A percentile compares a stretch with the other conserved stretches of the same genome.
Evolutionary conservation across 768 basidiomycete species (phyloP).

Genomic region (Termitomyces sp.): DNA sequence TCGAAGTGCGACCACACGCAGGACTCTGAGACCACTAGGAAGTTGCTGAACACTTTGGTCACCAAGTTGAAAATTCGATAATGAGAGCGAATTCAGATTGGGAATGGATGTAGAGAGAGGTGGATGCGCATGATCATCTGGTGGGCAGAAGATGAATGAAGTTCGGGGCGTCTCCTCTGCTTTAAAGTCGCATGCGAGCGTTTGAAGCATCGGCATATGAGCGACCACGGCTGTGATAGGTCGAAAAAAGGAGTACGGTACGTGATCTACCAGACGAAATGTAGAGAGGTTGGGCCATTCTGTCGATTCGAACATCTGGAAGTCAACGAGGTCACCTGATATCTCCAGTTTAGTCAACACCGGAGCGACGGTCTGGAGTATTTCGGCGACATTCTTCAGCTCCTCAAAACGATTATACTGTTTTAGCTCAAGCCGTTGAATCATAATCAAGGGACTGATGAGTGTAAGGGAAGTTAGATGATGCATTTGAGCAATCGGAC

Average conservation of each 20-base stretch:
- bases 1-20: background rate
- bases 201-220: background rate
- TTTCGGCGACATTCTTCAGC: background rate
- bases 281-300: background rate
- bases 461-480: background rate
- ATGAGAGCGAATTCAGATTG: background rate
- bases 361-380: background rate
- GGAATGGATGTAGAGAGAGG: background rate
- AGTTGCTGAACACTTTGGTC: constrained; percentile 1
- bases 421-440: background rate
- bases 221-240: background rate
- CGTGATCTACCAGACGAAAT: background rate
- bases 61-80: constrained; percentile 3
- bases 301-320: background rate
- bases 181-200: background rate
- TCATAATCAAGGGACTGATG: background rate
- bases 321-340: background rate
- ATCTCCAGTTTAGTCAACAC: background rate
- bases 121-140: background rate
- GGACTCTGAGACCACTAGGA: background rate
- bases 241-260: background rate
- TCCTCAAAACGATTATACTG: background rate
- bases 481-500: background rate
- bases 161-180: background rate
- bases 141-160: background rate